phyloP scores from a whole-genome alignment of 306 rosid genomes.

The Gastrolobium bilobum region DNA sequence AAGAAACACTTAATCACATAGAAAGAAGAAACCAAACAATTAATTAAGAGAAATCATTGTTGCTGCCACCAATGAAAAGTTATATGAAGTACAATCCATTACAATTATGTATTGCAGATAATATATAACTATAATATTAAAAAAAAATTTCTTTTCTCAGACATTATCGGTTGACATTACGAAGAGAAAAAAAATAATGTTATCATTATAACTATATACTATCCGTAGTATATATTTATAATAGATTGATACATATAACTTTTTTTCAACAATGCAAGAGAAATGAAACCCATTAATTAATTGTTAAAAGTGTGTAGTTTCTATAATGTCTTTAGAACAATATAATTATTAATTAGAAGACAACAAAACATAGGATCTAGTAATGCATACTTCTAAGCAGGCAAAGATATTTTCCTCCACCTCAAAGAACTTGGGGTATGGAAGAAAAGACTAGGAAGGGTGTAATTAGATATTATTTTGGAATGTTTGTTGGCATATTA shows the following conservation, averaged over 20 bases:
- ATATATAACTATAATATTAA: no score
- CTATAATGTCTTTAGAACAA: slow-evolving; percentile 45
- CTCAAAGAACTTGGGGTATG: slow-evolving; percentile 38
- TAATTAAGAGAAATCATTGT: background rate
- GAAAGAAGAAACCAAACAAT: slow-evolving; percentile 30
- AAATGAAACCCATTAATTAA: no score
- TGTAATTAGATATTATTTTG: slow-evolving; percentile 63
- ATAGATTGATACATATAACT: no score
- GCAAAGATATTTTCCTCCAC: slow-evolving; percentile 56
- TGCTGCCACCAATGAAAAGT: no score
- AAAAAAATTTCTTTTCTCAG: no score
- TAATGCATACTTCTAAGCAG: slow-evolving; percentile 62
- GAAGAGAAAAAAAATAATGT: no score
- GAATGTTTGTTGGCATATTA: slow-evolving; percentile 64
- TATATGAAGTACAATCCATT: no score
- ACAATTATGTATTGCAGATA: no score
- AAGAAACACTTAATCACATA: slow-evolving; percentile 7
- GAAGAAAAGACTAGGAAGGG: slow-evolving; percentile 35
- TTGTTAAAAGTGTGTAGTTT: background rate
- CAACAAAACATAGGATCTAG: slow-evolving; percentile 62
- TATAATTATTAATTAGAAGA: slow-evolving; percentile 52
- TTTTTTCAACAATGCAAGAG: no score
- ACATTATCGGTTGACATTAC: no score
- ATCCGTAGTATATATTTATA: no score
- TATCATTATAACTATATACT: no score